Evolutionary conservation across 2,329 filamentous ascomycete genomes (phyloP).

Genomic region (Fusarium sp.): DNA sequence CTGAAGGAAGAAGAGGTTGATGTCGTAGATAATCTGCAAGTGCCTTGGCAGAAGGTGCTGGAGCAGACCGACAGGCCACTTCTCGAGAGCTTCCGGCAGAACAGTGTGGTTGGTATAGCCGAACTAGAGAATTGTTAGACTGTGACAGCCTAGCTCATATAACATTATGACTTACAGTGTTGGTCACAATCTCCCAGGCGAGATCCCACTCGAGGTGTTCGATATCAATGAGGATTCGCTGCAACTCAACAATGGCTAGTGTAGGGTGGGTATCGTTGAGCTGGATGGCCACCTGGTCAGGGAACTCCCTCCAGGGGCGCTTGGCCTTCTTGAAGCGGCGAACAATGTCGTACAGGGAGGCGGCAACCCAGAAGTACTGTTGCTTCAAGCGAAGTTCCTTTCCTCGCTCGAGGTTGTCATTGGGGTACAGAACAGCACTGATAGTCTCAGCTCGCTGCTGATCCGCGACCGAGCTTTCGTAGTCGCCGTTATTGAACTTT

Average conservation of each 20-base stretch:
- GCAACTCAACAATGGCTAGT: constrained; percentile 93
- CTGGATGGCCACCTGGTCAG: constrained; percentile 96
- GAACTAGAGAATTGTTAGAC: constrained; percentile 65
- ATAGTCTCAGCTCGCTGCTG: constrained; percentile 99
- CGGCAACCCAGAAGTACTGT: constrained; percentile 99
- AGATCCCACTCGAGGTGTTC: constrained; percentile 95
- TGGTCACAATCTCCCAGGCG: constrained; percentile 85
- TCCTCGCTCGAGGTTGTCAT: constrained; percentile 95
- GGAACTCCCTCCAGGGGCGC: constrained; percentile 90
- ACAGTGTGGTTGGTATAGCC: constrained; percentile 99
- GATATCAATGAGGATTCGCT: constrained; percentile 89
- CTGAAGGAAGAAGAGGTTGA: constrained; percentile 95
- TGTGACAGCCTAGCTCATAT: neutral
- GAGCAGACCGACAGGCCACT: constrained; percentile 94
- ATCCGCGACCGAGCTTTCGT: constrained; percentile 97
- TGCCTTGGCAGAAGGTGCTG: constrained; percentile 95
- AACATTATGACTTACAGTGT: constrained; percentile 63
- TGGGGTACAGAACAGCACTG: constrained; percentile 95
- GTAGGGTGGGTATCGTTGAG: constrained; percentile 98
- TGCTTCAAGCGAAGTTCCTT: constrained; percentile 99
- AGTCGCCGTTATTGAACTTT: constrained; percentile 98
- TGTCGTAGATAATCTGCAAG: constrained; percentile 97
- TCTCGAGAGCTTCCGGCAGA: constrained; percentile 95
- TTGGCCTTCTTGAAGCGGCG: constrained; percentile 98
- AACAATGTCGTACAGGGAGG: constrained; percentile 95